Percentiles rank a stretch among this genome's conserved stretches.
These are phyloP conservation scores for Medicago lupulina DNA, from an alignment of 306 rosid species.

Conservation along the genomic window DNA sequence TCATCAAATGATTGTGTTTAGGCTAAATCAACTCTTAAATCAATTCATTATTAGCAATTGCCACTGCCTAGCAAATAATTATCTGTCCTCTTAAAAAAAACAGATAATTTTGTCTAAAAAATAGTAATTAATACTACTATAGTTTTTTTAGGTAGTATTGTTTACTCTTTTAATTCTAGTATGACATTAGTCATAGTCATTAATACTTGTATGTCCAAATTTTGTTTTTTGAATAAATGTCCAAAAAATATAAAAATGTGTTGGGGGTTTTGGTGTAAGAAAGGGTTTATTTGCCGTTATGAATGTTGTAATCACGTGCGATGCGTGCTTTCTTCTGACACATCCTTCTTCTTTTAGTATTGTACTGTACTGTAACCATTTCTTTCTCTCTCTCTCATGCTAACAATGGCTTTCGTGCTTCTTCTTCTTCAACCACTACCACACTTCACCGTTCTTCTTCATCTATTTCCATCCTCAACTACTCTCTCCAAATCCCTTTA, in stretches of 20 bases:
- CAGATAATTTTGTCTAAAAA: too few relatives aligned
- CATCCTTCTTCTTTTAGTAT: constrained; percentile 44
- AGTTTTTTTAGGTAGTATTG: too few relatives aligned
- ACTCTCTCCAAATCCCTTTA: background rate
- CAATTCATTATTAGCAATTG: too few relatives aligned
- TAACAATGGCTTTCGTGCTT: constrained; percentile 40
- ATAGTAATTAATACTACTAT: too few relatives aligned
- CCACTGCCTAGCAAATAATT: too few relatives aligned
- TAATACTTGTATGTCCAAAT: too few relatives aligned
- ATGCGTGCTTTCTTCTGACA: constrained; percentile 70
- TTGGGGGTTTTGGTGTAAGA: background rate
- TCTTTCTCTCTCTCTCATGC: background rate
- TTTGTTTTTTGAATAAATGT: too few relatives aligned
- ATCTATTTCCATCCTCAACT: constrained; percentile 34
- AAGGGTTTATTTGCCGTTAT: constrained; percentile 45
- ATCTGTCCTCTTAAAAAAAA: too few relatives aligned
- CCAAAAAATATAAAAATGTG: background rate
- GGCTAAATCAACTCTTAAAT: too few relatives aligned
- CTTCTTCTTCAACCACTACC: constrained; percentile 32
- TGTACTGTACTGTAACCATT: background rate
- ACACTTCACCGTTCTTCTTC: constrained; percentile 18
- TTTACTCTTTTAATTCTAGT: too few relatives aligned
- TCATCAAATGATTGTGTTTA: too few relatives aligned
- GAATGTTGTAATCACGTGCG: constrained; percentile 66
- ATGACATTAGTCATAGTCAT: too few relatives aligned